Conservation (phyloP, 2,329 filamentous ascomycete genomes). For the Ascosphaera apis region DNA sequence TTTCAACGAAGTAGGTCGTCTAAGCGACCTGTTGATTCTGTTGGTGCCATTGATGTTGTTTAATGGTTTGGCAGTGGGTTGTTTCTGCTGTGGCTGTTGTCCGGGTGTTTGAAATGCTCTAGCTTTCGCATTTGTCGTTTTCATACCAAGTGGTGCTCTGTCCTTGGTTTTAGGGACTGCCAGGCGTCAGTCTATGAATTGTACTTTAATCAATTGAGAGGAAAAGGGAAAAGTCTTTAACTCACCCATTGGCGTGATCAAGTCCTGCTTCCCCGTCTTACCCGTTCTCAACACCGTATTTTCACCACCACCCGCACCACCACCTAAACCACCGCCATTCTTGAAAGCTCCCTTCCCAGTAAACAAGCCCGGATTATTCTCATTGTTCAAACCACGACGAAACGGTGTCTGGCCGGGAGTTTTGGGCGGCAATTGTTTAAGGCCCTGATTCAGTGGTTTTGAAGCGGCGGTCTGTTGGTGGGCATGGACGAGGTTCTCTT, state of each 20-base stretch:
- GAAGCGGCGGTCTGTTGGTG: slow-evolving; percentile 47
- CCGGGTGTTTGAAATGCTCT: slow-evolving; percentile 41
- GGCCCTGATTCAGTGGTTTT: slow-evolving; percentile 48
- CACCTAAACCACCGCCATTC: no score
- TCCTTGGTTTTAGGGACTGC: no score
- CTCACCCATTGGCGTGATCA: slow-evolving; percentile 64
- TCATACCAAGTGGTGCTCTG: slow-evolving; percentile 70
- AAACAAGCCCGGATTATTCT: slow-evolving; percentile 44
- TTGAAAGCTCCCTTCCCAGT: no score
- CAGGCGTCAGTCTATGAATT: no score
- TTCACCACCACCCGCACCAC: slow-evolving; percentile 36
- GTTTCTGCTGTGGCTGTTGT: no score
- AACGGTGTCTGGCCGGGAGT: slow-evolving; percentile 76
- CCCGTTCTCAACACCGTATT: slow-evolving; percentile 31
- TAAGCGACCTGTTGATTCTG: no score
- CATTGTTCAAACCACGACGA: slow-evolving; percentile 55
- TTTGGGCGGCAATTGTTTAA: slow-evolving; percentile 42
- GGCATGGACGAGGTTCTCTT: slow-evolving; percentile 65
- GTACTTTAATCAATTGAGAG: no score
- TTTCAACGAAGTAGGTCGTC: no score
- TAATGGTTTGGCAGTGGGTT: no score
- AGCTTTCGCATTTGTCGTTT: slow-evolving; percentile 87
- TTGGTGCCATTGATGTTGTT: no score
- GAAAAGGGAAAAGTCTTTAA: no score
- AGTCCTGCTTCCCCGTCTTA: slow-evolving; percentile 34